Conservation (phyloP, 768 basidiomycete genomes). For the Naganishia randhawae region DNA sequence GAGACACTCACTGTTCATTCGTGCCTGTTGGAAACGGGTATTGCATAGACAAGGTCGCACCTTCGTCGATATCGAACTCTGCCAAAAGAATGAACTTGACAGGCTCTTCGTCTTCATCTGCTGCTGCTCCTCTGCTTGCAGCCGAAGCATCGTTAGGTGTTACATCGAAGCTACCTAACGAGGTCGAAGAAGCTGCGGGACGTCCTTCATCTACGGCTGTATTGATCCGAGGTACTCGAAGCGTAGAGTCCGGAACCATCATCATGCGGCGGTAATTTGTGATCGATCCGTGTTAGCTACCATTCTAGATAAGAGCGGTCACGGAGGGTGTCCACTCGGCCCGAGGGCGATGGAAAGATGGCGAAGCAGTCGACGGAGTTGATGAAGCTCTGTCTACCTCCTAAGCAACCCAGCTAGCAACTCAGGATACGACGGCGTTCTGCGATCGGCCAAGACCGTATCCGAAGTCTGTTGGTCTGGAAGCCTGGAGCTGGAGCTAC, state of each 20-base stretch:
- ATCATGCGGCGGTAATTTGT: not conserved
- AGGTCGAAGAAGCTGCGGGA: not conserved
- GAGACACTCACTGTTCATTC: conserved; percentile 74
- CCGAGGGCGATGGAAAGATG: too few species aligned
- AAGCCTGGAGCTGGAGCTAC: not conserved
- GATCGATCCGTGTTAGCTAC: not conserved
- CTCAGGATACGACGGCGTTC: not conserved
- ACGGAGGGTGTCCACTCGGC: too few species aligned
- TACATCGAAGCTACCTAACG: not conserved
- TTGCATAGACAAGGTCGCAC: conserved; percentile 89
- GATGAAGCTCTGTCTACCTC: too few species aligned
- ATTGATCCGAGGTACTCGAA: not conserved
- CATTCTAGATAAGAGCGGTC: not conserved
- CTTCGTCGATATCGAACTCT: conserved; percentile 97
- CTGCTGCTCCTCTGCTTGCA: not conserved
- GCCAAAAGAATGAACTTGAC: conserved; percentile 86
- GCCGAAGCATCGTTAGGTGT: not conserved
- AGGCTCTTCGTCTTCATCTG: conserved; percentile 41
- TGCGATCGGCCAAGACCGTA: not conserved
- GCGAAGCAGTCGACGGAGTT: too few species aligned
- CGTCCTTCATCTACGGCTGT: not conserved
- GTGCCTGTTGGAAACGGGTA: conserved; percentile 91
- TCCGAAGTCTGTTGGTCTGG: not conserved
- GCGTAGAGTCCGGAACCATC: not conserved
- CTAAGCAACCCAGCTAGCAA: not conserved